phyloP scores from a whole-genome alignment of 192 early-diverging fungal species.

The Coemansia sp. region DNA sequence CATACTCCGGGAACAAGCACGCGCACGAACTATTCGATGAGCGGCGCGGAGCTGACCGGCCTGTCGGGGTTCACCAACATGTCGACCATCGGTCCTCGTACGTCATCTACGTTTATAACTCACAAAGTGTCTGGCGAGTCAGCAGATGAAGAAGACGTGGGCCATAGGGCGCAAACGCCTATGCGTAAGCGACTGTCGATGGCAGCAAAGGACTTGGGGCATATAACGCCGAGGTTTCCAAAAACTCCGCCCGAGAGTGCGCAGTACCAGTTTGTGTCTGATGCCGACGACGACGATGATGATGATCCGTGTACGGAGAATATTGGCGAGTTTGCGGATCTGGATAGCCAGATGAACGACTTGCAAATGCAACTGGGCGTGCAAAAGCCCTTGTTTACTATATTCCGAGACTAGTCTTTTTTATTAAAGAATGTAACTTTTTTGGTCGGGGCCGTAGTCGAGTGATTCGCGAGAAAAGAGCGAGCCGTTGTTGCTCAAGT shows the following conservation, averaged over 20 bases:
- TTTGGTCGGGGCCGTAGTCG: background rate
- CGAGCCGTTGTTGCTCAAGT: conserved; percentile 1
- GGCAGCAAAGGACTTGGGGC: conserved; percentile 39
- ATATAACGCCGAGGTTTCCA: conserved; percentile 40
- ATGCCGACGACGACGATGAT: conserved; percentile 24
- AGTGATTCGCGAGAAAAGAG: conserved; percentile 8
- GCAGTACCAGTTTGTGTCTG: background rate
- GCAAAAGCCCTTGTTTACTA: conserved; percentile 8
- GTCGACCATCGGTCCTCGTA: conserved; percentile 30
- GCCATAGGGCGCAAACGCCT: conserved; percentile 21
- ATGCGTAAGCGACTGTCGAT: conserved; percentile 48
- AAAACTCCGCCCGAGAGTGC: conserved; percentile 2
- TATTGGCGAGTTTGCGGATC: conserved; percentile 44
- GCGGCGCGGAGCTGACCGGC: conserved; percentile 30
- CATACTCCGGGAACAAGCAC: conserved; percentile 33
- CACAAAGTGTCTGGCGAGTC: conserved; percentile 13
- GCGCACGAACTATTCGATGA: conserved; percentile 23
- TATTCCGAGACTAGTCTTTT: conserved; percentile 13
- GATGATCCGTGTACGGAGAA: conserved; percentile 48
- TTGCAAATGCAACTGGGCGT: conserved; percentile 37
- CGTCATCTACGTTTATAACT: conserved; percentile 10
- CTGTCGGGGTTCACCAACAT: conserved; percentile 40
- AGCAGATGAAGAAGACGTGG: background rate
- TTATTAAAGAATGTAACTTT: conserved; percentile 4
- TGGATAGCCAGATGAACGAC: conserved; percentile 47